phyloP scores from a whole-genome alignment of 2,329 filamentous ascomycete species.

The Phyllosticta citriasiana region DNA sequence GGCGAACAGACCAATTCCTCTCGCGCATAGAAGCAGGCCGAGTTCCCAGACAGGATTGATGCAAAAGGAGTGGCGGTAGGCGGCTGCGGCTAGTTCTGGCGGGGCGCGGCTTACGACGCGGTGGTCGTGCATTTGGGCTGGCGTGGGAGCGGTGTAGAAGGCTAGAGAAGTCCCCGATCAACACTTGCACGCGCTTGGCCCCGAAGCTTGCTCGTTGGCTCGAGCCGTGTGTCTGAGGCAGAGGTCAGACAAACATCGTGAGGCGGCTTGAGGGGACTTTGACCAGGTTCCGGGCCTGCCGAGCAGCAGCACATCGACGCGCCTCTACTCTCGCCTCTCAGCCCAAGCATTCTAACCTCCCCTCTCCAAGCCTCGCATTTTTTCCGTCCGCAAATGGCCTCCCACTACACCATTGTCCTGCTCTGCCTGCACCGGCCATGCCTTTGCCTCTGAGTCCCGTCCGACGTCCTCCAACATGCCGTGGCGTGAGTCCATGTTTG shows the following conservation, averaged over 20 bases:
- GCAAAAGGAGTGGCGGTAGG: neutral
- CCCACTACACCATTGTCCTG: neutral
- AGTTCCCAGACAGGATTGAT: neutral
- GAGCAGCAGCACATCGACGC: neutral
- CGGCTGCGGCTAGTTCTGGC: neutral
- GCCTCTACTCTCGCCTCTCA: neutral
- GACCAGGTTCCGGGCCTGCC: neutral
- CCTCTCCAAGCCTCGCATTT: constrained; percentile 4
- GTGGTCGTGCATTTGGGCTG: neutral
- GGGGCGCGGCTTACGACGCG: neutral
- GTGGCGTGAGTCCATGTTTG: constrained; percentile 4
- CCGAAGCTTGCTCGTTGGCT: neutral
- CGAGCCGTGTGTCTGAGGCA: neutral
- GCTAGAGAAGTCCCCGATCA: neutral
- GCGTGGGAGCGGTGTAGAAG: neutral
- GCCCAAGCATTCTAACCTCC: constrained; percentile 4
- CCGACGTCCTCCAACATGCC: constrained; percentile 6
- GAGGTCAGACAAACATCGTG: neutral
- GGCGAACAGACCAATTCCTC: neutral
- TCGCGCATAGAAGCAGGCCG: neutral
- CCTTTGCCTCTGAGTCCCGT: neutral
- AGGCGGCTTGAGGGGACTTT: neutral
- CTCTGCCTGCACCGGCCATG: neutral
- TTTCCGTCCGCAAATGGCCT: neutral
- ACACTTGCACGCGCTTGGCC: neutral